phyloP scores from a whole-genome alignment of 371 early-diverging fungal genomes.

The Coemansia linderi region DNA sequence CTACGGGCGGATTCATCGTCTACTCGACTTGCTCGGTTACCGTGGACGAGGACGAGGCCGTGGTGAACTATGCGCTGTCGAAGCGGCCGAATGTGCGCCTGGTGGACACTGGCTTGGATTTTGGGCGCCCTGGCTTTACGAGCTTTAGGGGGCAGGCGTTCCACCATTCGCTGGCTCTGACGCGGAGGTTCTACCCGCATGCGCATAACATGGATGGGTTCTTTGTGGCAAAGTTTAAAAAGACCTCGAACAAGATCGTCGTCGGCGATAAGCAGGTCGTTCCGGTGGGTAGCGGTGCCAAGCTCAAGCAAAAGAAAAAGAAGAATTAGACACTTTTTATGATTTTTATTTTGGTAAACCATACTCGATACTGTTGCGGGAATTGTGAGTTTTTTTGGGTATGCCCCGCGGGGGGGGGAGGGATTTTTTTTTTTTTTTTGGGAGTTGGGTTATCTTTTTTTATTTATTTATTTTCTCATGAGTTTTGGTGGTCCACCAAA shows the following conservation, averaged over 20 bases:
- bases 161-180: slow-evolving; percentile 81
- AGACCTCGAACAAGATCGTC: slow-evolving; percentile 70
- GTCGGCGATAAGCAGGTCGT: slow-evolving; percentile 30
- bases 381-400: neutral
- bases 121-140: slow-evolving; percentile 90
- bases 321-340: neutral
- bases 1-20: slow-evolving; percentile 93
- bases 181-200: slow-evolving; percentile 97
- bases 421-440: neutral
- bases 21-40: slow-evolving; percentile 99
- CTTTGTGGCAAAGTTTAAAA: slow-evolving; percentile 97
- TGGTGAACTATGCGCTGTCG: slow-evolving; percentile 93
- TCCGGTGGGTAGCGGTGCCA: slow-evolving; percentile 44
- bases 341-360: neutral
- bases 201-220: slow-evolving; percentile 99
- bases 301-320: slow-evolving; percentile 49
- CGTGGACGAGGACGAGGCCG: slow-evolving; percentile 99
- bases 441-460: neutral
- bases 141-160: slow-evolving; percentile 88
- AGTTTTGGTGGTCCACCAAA: slow-evolving; percentile 56
- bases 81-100: slow-evolving; percentile 95
- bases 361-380: neutral
- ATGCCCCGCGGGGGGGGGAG: neutral
- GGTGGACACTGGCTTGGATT: slow-evolving; percentile 85
- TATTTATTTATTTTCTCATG: slow-evolving; percentile 26